phyloP scores from a whole-genome alignment of 495 filamentous ascomycete species.

The Podospora didyma region DNA sequence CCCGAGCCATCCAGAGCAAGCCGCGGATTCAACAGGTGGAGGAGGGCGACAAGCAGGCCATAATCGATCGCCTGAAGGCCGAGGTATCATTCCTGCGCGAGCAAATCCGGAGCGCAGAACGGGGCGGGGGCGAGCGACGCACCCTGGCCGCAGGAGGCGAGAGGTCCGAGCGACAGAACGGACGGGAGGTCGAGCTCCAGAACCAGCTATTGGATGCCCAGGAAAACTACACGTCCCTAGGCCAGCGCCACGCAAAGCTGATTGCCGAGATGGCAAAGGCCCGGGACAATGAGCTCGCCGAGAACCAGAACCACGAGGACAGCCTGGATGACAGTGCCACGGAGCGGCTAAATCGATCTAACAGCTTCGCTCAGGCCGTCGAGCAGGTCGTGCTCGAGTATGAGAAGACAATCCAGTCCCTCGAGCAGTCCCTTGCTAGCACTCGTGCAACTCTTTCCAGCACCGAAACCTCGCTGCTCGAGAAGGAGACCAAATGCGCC shows the following conservation, averaged over 20 bases:
- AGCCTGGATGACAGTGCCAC: constrained; percentile 71
- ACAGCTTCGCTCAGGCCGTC: constrained; percentile 89
- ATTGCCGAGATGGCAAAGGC: constrained; percentile 92
- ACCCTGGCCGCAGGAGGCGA: constrained; percentile 54
- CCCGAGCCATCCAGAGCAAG: constrained; percentile 95
- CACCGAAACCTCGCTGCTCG: constrained; percentile 79
- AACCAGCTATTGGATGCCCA: constrained; percentile 90
- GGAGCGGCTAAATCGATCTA: constrained; percentile 87
- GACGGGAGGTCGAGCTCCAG: constrained; percentile 84
- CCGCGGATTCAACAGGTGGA: constrained; percentile 93
- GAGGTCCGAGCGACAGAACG: constrained; percentile 75
- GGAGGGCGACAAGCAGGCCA: constrained; percentile 89
- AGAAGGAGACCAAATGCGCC: constrained; percentile 89
- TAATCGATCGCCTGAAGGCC: constrained; percentile 90
- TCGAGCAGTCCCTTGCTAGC: constrained; percentile 88
- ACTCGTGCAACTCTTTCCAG: constrained; percentile 79
- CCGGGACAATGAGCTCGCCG: constrained; percentile 58
- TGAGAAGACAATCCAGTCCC: constrained; percentile 93
- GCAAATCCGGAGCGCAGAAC: constrained; percentile 75
- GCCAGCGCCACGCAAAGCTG: constrained; percentile 86
- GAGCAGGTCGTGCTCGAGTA: constrained; percentile 97
- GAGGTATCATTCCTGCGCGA: constrained; percentile 93
- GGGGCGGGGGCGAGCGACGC: constrained; percentile 53
- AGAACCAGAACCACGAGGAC: constrained; percentile 50
- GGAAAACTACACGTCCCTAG: constrained; percentile 90